Base-by-base conservation (phyloP, 768 basidiomycete species). In the Tylopilus sp. region DNA sequence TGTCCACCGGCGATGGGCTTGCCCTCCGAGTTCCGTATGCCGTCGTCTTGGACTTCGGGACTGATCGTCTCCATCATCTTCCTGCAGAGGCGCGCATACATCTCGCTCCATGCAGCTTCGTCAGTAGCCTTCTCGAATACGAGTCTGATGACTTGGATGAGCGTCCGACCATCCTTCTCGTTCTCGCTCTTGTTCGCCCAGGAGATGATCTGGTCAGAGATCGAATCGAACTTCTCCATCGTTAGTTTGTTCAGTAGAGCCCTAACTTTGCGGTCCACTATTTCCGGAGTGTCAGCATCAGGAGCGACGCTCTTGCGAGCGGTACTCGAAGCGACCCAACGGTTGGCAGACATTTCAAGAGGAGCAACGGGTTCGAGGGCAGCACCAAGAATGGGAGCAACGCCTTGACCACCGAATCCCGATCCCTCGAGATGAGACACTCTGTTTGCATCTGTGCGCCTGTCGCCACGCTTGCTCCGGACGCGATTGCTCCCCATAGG, bases 81-180 rank as follows among this genome's bases (percentile, higher is more conserved):
- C 59, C 92, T 79, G 68, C 95, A 98, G 34, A 99, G 77, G 29
- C 89, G 85, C 28, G 96, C 96, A 69, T 99, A 98, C 92, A 98
- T 98, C 76, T 92, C 89, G 3, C 92, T 95, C 89, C 92, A 95
- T 10, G 86, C 83, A 38, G 92, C 92, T 70, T 97, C 95, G 69
- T 97, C 94, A 8, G 92, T 97, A 11, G 94, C 95, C 78, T 95
- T 97, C 72, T 97, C 96, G 70, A 97, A 98, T 29, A 98, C 90
- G 48, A 97, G 86, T 53, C 87, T 84, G 71, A 97, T 98, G 68
- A 98, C 96, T 63, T 94, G 91, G 61, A 96, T 96, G 55, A 98
- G 83, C 4, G 94, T 96, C 59, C 88, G 84, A 3, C 94, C 93
- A 65, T 98, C 92, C 67, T 84, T 89, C 79, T 98, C 93, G 63